These are phyloP conservation scores for Blastocystis sp. DNA, from an alignment of 352 stramenopile genomes.

Conservation along the genomic window DNA sequence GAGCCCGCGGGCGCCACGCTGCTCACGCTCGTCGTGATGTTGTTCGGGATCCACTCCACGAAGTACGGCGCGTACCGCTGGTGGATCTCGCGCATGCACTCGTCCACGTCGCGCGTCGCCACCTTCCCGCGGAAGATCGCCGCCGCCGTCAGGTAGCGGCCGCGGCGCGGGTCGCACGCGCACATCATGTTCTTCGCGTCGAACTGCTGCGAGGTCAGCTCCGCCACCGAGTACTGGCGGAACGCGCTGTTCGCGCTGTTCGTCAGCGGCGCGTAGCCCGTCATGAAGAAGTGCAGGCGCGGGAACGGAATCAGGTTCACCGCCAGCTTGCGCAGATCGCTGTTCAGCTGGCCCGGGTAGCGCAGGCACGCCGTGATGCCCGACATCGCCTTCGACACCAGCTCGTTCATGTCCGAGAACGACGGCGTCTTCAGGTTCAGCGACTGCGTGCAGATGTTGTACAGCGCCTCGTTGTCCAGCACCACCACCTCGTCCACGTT, in stretches of 20 bases:
- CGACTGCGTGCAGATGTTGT: constrained; percentile 99
- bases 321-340: constrained; percentile 93
- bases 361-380: constrained; percentile 81
- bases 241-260: constrained; percentile 92
- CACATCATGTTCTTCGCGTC: constrained; percentile 98
- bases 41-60: constrained; percentile 99
- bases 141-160: constrained; percentile 95
- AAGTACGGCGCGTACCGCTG: constrained; percentile 82
- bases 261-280: constrained; percentile 95
- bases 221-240: constrained; percentile 91
- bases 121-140: constrained; percentile 98
- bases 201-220: constrained; percentile 84
- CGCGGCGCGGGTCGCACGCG: constrained; percentile 93
- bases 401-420: constrained; percentile 96
- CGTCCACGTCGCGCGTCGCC: constrained; percentile 97
- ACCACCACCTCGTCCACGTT: too few relatives aligned
- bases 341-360: constrained; percentile 97
- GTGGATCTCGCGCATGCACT: constrained; percentile 97
- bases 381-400: constrained; percentile 89
- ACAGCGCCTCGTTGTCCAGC: constrained; percentile 78
- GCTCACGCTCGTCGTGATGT: constrained; percentile 81
- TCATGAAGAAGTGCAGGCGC: constrained; percentile 99
- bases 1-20: constrained; percentile 93
- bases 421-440: constrained; percentile 96
- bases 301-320: constrained; percentile 98